phyloP scores from a whole-genome alignment of 23 red algal genomes.

The Gracilaria gracilis region DNA sequence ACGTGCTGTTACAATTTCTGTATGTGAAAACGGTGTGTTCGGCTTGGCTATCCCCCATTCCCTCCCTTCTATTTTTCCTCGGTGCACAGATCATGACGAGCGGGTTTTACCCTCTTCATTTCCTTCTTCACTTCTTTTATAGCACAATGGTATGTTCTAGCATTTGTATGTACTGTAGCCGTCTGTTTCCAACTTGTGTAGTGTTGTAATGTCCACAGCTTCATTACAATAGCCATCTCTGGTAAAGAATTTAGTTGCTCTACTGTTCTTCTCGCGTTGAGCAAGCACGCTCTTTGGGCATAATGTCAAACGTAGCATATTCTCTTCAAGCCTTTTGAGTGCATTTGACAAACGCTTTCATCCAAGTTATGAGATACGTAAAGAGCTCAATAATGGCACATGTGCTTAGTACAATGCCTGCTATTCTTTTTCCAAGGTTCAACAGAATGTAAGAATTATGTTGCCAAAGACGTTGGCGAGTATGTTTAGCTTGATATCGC shows the following conservation, averaged over 20 bases:
- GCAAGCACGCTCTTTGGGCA: neutral
- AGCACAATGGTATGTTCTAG: constrained; percentile 7
- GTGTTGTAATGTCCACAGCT: constrained; percentile 37
- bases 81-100: constrained; percentile 27
- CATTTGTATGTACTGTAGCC: constrained; percentile 26
- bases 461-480: too few species aligned
- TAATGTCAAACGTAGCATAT: too few species aligned
- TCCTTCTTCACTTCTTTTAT: neutral
- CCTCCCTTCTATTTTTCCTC: neutral
- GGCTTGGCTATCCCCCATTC: neutral
- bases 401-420: too few species aligned
- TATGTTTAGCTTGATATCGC: too few species aligned
- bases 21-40: neutral
- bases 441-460: too few species aligned
- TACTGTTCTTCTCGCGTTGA: neutral
- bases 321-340: too few species aligned
- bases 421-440: too few species aligned
- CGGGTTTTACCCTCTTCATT: constrained; percentile 32
- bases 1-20: neutral
- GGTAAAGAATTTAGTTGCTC: constrained; percentile 13
- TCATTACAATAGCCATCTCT: neutral
- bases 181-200: constrained; percentile 20
- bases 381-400: too few species aligned
- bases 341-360: too few species aligned
- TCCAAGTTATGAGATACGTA: too few species aligned